Percentiles rank a stretch among this genome's conserved stretches.
Conservation (phyloP, 1,139 yeast species). For the Suhomyces ambrosiae region DNA sequence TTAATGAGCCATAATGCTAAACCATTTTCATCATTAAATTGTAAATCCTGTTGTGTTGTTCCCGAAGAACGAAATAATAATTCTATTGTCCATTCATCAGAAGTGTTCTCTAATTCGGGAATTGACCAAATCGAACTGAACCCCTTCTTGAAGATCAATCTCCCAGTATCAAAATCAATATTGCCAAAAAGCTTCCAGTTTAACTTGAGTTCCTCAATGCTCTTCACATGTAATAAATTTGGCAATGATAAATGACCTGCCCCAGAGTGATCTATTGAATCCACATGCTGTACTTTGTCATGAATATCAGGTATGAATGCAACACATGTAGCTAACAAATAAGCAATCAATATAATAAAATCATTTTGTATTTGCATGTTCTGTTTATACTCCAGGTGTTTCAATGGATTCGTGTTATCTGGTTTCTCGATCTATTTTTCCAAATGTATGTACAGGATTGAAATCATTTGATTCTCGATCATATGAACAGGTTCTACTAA, state of each 20-base stretch:
- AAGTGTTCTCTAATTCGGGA: conserved; percentile 30
- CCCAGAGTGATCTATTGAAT: conserved; percentile 11
- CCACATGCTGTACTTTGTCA: neutral
- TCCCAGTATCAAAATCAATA: conserved; percentile 39
- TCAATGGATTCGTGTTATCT: too few relatives aligned
- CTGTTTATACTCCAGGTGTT: too few relatives aligned
- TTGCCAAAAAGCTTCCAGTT: conserved; percentile 35
- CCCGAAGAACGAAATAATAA: conserved; percentile 63
- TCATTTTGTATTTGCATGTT: too few relatives aligned
- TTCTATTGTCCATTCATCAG: conserved; percentile 60
- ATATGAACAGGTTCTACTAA: too few relatives aligned
- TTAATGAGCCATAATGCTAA: conserved; percentile 53
- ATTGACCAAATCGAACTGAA: conserved; percentile 51
- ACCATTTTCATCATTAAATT: conserved; percentile 44
- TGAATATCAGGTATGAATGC: conserved; percentile 5
- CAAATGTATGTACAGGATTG: neutral
- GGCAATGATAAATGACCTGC: conserved; percentile 38
- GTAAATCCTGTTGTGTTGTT: conserved; percentile 25
- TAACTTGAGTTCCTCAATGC: conserved; percentile 24
- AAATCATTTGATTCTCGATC: too few relatives aligned
- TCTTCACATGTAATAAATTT: conserved; percentile 28
- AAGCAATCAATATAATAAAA: neutral
- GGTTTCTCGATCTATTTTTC: too few relatives aligned
- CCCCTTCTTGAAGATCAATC: conserved; percentile 39
- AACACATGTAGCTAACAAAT: neutral